phyloP scores from a whole-genome alignment of 495 filamentous ascomycete genomes.

The Lophium mytilinum region DNA sequence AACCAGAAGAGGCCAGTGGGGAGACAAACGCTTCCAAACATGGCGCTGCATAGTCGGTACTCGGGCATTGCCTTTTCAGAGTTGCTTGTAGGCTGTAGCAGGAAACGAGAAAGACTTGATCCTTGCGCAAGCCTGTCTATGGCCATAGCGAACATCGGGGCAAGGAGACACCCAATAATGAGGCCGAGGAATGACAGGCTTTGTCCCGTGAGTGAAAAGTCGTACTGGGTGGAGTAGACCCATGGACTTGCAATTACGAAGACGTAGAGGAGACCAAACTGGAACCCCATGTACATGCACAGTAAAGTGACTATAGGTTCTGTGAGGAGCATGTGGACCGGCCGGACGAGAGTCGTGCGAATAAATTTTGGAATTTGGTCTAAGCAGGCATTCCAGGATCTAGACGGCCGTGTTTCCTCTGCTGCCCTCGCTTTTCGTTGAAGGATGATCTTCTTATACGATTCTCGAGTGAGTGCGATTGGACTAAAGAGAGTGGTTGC shows the following conservation, averaged over 20 bases:
- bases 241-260: slow-evolving; percentile 25
- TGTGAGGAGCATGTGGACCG: slow-evolving; percentile 28
- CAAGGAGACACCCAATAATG: slow-evolving; percentile 11
- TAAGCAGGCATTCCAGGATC: neutral
- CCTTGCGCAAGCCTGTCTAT: neutral
- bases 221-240: slow-evolving; percentile 22
- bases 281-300: slow-evolving; percentile 25
- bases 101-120: neutral
- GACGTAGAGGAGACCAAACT: slow-evolving; percentile 27
- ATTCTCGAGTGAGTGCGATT: neutral
- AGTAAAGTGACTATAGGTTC: slow-evolving; percentile 28
- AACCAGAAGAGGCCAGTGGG: slow-evolving; percentile 34
- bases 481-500: slow-evolving; percentile 11
- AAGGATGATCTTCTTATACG: neutral
- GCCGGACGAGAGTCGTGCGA: slow-evolving; percentile 19
- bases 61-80: slow-evolving; percentile 9
- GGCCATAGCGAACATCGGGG: neutral
- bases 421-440: neutral
- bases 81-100: too few relatives aligned
- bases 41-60: slow-evolving; percentile 25
- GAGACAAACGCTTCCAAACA: slow-evolving; percentile 24
- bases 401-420: neutral
- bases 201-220: slow-evolving; percentile 16
- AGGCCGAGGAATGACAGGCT: slow-evolving; percentile 28
- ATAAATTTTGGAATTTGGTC: slow-evolving; percentile 3